These are phyloP conservation scores for Ophiosphaerella korrae DNA, from an alignment of 2,329 filamentous ascomycete genomes.

Conservation along the genomic window DNA sequence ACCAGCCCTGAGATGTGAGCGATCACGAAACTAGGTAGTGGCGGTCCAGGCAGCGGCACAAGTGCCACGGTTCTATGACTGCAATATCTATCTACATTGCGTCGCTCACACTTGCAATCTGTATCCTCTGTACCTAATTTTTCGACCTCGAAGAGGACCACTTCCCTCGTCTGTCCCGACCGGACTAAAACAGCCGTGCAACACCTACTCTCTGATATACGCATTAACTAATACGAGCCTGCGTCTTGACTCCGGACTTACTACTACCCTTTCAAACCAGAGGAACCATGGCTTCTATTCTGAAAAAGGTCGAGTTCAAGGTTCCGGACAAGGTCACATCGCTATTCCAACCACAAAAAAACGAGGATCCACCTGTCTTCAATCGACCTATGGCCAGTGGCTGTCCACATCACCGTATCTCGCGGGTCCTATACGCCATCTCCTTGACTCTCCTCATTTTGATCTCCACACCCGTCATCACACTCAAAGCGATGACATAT, in stretches of 20 bases:
- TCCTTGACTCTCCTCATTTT: conserved; percentile 24
- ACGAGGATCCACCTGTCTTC: conserved; percentile 6
- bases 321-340: conserved; percentile 17
- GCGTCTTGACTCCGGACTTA: not conserved
- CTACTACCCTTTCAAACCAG: not conserved
- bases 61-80: conserved; percentile 17
- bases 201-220: no score
- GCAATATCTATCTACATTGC: conserved; percentile 28
- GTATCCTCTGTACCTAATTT: conserved; percentile 14
- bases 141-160: not conserved
- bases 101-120: conserved; percentile 8
- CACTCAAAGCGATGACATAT: conserved; percentile 36
- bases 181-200: no score
- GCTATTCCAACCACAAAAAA: conserved; percentile 15
- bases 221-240: not conserved
- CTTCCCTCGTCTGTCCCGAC: not conserved
- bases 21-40: conserved; percentile 23
- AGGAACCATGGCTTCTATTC: conserved; percentile 3
- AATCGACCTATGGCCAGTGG: conserved; percentile 14
- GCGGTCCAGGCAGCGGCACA: conserved; percentile 23
- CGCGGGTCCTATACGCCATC: conserved; percentile 25
- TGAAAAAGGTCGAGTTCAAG: conserved; percentile 16
- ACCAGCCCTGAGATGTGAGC: conserved; percentile 21
- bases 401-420: conserved; percentile 22
- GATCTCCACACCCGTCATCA: conserved; percentile 28